Evolutionary conservation across 371 early-diverging fungal species (phyloP).

Genomic region (Encephalitozoon intestinalis): DNA sequence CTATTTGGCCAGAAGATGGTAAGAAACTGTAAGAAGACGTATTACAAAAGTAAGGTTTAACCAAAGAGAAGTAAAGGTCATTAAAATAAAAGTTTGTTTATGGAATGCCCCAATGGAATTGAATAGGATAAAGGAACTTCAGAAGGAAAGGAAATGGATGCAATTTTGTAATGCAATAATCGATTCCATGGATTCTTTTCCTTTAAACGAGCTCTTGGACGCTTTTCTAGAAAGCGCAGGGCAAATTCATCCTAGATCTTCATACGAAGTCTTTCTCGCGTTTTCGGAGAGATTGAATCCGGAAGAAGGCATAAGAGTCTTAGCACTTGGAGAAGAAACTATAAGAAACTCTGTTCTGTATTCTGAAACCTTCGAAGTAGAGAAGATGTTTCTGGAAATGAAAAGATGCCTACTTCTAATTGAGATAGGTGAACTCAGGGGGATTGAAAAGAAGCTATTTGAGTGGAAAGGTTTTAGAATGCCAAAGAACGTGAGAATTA

Average conservation of each 20-base stretch:
- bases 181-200: neutral
- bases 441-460: slow-evolving; percentile 7
- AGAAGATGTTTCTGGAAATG: slow-evolving; percentile 6
- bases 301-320: neutral
- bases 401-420: slow-evolving; percentile 9
- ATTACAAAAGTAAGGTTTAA: too few species aligned
- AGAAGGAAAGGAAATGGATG: neutral
- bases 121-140: neutral
- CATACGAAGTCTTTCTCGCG: neutral
- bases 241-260: slow-evolving; percentile 10
- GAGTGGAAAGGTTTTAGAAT: slow-evolving; percentile 13
- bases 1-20: too few species aligned
- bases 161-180: neutral
- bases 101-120: slow-evolving; percentile 1
- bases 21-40: too few species aligned
- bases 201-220: neutral
- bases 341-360: slow-evolving; percentile 6
- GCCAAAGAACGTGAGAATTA: neutral
- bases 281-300: neutral
- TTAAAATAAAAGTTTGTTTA: slow-evolving; percentile 14
- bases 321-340: neutral
- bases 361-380: neutral
- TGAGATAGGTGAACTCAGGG: neutral
- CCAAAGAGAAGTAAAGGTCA: neutral
- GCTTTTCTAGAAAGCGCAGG: slow-evolving; percentile 6